Evolutionary conservation across 2,329 filamentous ascomycete genomes (phyloP).

Genomic region (Sporothrix dimorphospora): DNA sequence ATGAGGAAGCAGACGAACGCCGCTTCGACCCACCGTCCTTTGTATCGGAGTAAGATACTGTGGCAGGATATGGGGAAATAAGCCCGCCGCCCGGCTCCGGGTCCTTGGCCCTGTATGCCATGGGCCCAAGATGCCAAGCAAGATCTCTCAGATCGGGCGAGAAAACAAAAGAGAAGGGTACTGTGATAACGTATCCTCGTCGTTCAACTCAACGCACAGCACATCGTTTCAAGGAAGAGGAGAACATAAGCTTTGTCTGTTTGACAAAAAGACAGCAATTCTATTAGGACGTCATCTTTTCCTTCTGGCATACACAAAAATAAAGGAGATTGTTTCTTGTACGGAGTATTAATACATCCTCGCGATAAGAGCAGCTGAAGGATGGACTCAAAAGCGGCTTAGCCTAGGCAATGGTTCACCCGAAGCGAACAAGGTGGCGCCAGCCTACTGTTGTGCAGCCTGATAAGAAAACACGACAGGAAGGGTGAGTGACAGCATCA

Average conservation of each 20-base stretch:
- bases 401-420: not conserved
- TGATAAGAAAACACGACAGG: not conserved
- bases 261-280: not conserved
- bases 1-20: not conserved
- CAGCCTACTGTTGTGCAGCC: not conserved
- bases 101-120: not conserved
- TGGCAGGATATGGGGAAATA: not conserved
- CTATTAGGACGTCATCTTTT: not conserved
- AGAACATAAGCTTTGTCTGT: too few relatives aligned
- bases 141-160: not conserved
- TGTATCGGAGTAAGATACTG: not conserved
- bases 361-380: not conserved
- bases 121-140: not conserved
- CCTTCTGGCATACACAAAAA: too few relatives aligned
- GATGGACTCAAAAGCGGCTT: not conserved
- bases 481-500: not conserved
- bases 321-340: not conserved
- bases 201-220: too few relatives aligned
- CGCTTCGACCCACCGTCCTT: not conserved
- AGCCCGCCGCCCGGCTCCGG: not conserved
- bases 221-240: too few relatives aligned
- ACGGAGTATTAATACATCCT: too few relatives aligned
- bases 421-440: not conserved
- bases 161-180: not conserved
- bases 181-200: too few relatives aligned